Percentiles rank a stretch among this genome's conserved stretches.
Evolutionary conservation across 139 green algal genomes (phyloP).

Genomic region (Chlorella sp.): DNA sequence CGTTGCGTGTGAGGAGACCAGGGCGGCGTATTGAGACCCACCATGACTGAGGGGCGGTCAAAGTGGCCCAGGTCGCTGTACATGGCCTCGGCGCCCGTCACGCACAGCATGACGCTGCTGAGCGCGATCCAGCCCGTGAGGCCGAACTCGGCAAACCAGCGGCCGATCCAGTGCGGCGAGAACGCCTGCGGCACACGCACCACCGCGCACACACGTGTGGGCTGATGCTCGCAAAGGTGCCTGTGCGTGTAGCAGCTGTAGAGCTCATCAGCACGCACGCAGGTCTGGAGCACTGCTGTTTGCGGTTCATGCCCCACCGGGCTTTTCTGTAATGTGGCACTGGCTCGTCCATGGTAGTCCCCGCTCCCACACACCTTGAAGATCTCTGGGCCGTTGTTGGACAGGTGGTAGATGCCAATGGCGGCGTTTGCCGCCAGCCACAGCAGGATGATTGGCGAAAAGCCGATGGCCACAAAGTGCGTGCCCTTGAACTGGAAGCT

Average conservation of each 20-base stretch:
- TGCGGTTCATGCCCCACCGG: too few species aligned
- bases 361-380: constrained; percentile 2
- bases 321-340: too few species aligned
- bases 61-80: constrained; percentile 70
- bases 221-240: too few species aligned
- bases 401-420: constrained; percentile 58
- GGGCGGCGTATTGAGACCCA: constrained; percentile 3
- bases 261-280: too few species aligned
- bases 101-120: constrained; percentile 45
- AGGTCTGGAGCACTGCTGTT: too few species aligned
- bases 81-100: constrained; percentile 63
- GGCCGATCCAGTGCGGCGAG: constrained; percentile 13
- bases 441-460: constrained; percentile 47
- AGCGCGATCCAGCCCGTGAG: constrained; percentile 36
- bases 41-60: constrained; percentile 23
- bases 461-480: constrained; percentile 19
- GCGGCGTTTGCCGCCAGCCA: constrained; percentile 38
- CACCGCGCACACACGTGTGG: too few species aligned
- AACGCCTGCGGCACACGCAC: constrained; percentile 9
- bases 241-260: too few species aligned
- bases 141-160: constrained; percentile 21
- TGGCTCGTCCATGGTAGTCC: too few species aligned
- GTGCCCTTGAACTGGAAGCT: constrained; percentile 48
- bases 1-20: too few species aligned
- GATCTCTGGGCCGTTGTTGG: constrained; percentile 4